Base-by-base conservation (phyloP, 2,329 filamentous ascomycete species). In the Arthrobotrys iridis region DNA sequence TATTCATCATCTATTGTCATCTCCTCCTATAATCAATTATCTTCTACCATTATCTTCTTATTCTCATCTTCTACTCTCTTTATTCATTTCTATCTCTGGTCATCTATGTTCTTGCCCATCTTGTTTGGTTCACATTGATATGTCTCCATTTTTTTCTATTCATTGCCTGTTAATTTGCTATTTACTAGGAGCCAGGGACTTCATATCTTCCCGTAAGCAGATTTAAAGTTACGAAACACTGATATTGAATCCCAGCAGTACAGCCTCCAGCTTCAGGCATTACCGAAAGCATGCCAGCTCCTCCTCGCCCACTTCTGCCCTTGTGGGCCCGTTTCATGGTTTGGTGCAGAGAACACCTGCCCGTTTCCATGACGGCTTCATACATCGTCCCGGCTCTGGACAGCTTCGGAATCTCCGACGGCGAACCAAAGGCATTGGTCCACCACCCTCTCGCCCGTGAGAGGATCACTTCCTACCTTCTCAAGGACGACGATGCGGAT, bases 361-460 rank as follows among this genome's bases (percentile, higher is more conserved):
- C 65, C 4, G 1, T 2, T 18, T 24, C 7, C 0, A 24, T 57
- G 15, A 18, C 66, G 1, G 33, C 30, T 8, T 6, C 3, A 7
- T 20, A 63, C 46, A 43, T 63, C 37, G 11, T 45, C 30, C 71
- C 58, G 2, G 22, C 28, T 7, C 24, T 66, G 5, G 30, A 48
- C 45, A 40, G 20, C 7, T 43, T 46, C 40, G 63, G 62, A 1
- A 57, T 66, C 20, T 26, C 55, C 26, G 55, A 41, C 18, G 48
- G 55, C 13, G 60, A 66, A 20, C 62, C 70, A n/a, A 7, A 24
- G 5, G n/a, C 45, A 0, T 15, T 55, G 6, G 59, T 55, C 6
- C 55, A 66, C 40, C 63, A 68, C 37, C 55, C 71, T 4, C 28
- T 75, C 37, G 57, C 57, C 22, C 43, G 52, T 2, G 71, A 75